Conservation (phyloP, 306 rosid genomes). For the Ormosia semicastrata region DNA sequence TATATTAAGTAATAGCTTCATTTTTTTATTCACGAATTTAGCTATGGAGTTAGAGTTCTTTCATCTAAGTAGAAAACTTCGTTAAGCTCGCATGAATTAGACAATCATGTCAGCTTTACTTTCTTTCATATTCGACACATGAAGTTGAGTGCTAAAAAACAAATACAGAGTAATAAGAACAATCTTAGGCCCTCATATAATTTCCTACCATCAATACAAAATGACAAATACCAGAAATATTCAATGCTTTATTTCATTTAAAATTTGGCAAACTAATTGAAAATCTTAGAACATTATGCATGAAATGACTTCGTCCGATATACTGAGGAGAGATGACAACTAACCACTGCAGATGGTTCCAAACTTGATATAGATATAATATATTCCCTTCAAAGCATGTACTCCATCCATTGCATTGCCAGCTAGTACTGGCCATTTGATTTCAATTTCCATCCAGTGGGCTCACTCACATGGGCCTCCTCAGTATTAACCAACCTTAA, state of each 20-base stretch:
- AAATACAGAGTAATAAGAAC: not conserved
- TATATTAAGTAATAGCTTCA: too few species aligned
- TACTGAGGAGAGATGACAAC: not conserved
- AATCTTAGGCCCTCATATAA: not conserved
- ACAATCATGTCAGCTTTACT: not conserved
- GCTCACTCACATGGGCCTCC: slow-evolving; percentile 34
- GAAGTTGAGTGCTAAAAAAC: not conserved
- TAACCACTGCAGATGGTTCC: not conserved
- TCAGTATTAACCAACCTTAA: not conserved
- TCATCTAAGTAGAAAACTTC: not conserved
- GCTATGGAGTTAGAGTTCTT: not conserved
- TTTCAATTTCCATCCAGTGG: slow-evolving; percentile 30
- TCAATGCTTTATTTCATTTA: not conserved
- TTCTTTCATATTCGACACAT: not conserved
- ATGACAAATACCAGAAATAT: not conserved
- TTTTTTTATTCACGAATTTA: too few species aligned
- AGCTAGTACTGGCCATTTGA: slow-evolving; percentile 25
- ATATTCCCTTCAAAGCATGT: slow-evolving; percentile 13
- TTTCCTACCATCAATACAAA: not conserved
- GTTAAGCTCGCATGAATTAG: not conserved
- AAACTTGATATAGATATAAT: not conserved
- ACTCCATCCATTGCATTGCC: slow-evolving; percentile 29
- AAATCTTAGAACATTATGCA: not conserved
- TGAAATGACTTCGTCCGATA: not conserved
- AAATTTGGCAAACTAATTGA: not conserved